These are phyloP conservation scores for Penicillium olsonii DNA, from an alignment of 2,329 filamentous ascomycete genomes.

Conservation along the genomic window DNA sequence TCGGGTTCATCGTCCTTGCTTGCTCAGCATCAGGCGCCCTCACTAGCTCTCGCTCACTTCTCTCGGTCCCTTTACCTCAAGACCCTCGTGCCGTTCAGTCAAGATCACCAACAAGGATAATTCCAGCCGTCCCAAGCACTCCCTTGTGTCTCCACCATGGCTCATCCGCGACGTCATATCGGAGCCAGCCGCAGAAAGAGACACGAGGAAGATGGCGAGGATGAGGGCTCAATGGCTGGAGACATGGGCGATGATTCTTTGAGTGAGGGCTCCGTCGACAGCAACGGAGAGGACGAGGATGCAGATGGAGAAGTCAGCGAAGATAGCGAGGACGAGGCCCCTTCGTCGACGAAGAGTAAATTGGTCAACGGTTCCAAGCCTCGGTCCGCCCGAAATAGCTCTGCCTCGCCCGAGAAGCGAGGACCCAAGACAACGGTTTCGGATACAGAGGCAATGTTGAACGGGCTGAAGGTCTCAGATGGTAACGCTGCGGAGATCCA, in stretches of 20 bases:
- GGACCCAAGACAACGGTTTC: slow-evolving; percentile 43
- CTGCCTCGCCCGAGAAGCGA: slow-evolving; percentile 34
- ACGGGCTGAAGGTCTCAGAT: slow-evolving; percentile 55
- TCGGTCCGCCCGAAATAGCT: slow-evolving; percentile 37
- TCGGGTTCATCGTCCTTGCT: slow-evolving; percentile 22
- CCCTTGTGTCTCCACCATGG: slow-evolving; percentile 35
- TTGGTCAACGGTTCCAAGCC: slow-evolving; percentile 32
- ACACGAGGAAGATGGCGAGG: slow-evolving; percentile 52
- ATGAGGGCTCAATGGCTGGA: slow-evolving; percentile 51
- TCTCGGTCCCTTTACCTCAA: slow-evolving; percentile 6
- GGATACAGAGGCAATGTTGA: slow-evolving; percentile 64
- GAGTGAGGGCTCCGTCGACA: slow-evolving; percentile 62
- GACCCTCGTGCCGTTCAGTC: slow-evolving; percentile 4
- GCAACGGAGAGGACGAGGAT: slow-evolving; percentile 60
- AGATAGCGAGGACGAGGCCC: slow-evolving; percentile 54
- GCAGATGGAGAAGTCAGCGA: slow-evolving; percentile 62
- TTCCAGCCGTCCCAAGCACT: background rate
- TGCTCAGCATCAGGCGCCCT: slow-evolving; percentile 16
- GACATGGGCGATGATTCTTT: slow-evolving; percentile 62
- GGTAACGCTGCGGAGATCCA: slow-evolving; percentile 47
- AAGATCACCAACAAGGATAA: background rate
- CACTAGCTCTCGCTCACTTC: slow-evolving; percentile 21
- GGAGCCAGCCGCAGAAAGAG: slow-evolving; percentile 48
- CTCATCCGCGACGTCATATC: slow-evolving; percentile 46
- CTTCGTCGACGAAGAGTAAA: slow-evolving; percentile 25